Conservation (phyloP, 495 filamentous ascomycete genomes). For the Aspergillus funiculosus region DNA sequence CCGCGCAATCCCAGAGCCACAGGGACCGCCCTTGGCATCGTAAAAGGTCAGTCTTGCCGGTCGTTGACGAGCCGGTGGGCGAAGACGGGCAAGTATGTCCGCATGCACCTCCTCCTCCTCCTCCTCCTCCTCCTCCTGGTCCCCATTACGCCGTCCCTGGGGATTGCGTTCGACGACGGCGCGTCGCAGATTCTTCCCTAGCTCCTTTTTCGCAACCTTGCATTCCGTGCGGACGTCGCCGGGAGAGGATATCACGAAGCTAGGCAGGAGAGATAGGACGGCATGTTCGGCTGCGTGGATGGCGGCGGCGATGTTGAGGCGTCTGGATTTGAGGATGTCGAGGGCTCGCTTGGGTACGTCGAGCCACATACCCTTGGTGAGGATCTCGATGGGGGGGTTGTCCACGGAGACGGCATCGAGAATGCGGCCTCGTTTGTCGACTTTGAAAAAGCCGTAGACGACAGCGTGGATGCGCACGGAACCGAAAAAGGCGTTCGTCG, state of each 20-base stretch:
- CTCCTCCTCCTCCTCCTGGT: constrained; percentile 21
- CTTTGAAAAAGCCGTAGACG: constrained; percentile 95
- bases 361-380: constrained; percentile 92
- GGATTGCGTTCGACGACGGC: constrained; percentile 20
- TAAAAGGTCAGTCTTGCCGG: constrained; percentile 91
- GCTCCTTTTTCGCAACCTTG: constrained; percentile 75
- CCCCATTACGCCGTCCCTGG: constrained; percentile 3
- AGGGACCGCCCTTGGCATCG: constrained; percentile 82
- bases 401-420: constrained; percentile 91
- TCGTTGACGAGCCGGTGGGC: constrained; percentile 62
- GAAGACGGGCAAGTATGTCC: constrained; percentile 4
- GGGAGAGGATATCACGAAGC: constrained; percentile 79
- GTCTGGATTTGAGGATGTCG: constrained; percentile 63
- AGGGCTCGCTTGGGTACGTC: constrained; percentile 78
- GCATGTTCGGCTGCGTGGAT: constrained; percentile 96
- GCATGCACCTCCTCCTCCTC: constrained; percentile 19
- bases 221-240: constrained; percentile 94
- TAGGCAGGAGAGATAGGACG: constrained; percentile 77
- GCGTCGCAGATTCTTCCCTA: constrained; percentile 28
- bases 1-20: constrained; percentile 75
- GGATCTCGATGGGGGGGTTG: constrained; percentile 81
- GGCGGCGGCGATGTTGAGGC: constrained; percentile 77
- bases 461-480: constrained; percentile 73
- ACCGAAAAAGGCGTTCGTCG: constrained; percentile 72
- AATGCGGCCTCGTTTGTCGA: constrained; percentile 73